Evolutionary conservation across 2,329 filamentous ascomycete genomes (phyloP), one percentile per base, ranked within the genome.

Genomic region (Arachnomyces sp.): DNA sequence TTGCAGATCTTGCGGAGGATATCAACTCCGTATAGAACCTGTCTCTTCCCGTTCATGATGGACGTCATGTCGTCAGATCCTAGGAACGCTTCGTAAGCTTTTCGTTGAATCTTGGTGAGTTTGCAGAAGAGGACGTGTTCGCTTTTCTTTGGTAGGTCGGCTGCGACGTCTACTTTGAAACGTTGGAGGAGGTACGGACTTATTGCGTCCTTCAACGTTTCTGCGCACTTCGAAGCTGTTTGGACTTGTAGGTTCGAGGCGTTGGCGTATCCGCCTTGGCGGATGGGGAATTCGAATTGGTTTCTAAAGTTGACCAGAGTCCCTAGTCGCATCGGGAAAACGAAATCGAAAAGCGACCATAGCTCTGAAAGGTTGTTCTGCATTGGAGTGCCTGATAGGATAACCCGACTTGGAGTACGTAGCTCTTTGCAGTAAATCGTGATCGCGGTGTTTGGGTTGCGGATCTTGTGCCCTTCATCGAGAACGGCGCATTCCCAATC

Each of bases 121-220:
- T 93, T 94, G 66, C 92, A 96, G 60, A 98, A 96, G 2, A 98
- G 70, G 0, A 98, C 92, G 51, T 94, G 86, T 58, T 98, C 92
- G 37, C 81, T 94, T 71, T 98, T 98, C 61, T 94, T 86, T 0
- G 92, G 92, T 9, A 98, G 68, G 59, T 96, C 90, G 6, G 89
- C 79, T 3, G 92, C 90, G 11, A 98, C 92, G 59, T 98, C 92
- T 2, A 84, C 78, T 63, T 98, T 98, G 58, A 94, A 79, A 7
- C 92, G 79, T 56, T 96, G 90, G 3, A 98, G 72, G 4, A 98
- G 72, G 56, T 95, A 98, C 2, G 90, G 87, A 51, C 84, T 89
- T 51, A 98, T 94, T 0, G 88, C 82, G 49, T 94, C 88, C 55
- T 95, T 95, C 32, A 98, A 66, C 0, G 88, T 92, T 56, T 94